These are phyloP conservation scores for Sporothrix humicola DNA, from an alignment of 2,329 filamentous ascomycete species.

Conservation along the genomic window DNA sequence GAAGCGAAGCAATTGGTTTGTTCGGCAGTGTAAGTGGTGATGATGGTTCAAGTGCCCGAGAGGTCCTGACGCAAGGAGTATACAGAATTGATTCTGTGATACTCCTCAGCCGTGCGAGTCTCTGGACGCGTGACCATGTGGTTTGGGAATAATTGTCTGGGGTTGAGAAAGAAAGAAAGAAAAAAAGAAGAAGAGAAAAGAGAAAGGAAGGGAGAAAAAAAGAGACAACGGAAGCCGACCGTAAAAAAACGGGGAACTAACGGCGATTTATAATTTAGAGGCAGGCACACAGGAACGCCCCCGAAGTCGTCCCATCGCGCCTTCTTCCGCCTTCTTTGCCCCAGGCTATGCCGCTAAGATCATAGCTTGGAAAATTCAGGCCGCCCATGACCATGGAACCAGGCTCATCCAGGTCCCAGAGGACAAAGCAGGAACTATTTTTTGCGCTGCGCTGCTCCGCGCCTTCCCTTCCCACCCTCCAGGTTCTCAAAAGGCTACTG, in stretches of 20 bases:
- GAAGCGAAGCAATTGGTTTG: constrained; percentile 4
- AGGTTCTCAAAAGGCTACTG: constrained; percentile 12
- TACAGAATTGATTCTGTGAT: constrained; percentile 62
- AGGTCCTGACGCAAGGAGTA: constrained; percentile 68
- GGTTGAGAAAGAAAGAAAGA: neutral
- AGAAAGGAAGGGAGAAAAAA: too few relatives aligned
- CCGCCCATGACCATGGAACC: constrained; percentile 18
- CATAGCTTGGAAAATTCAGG: constrained; percentile 20
- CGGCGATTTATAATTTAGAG: constrained; percentile 28
- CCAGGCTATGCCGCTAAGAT: constrained; percentile 14
- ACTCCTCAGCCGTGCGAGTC: constrained; percentile 66
- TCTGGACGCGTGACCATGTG: constrained; percentile 48
- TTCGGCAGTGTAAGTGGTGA: constrained; percentile 24
- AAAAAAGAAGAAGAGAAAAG: neutral
- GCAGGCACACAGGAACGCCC: neutral
- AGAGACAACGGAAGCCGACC: neutral
- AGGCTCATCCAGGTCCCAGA: neutral
- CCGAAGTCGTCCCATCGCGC: constrained; percentile 10
- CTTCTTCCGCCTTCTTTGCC: constrained; percentile 9
- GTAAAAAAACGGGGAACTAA: constrained; percentile 6
- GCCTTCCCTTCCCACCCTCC: constrained; percentile 27
- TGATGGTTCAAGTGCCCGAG: constrained; percentile 33
- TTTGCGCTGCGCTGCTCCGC: constrained; percentile 8
- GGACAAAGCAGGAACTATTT: neutral
- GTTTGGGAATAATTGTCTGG: neutral